phyloP scores from a whole-genome alignment of 345 rosid species.

The Aquilaria malaccensis region DNA sequence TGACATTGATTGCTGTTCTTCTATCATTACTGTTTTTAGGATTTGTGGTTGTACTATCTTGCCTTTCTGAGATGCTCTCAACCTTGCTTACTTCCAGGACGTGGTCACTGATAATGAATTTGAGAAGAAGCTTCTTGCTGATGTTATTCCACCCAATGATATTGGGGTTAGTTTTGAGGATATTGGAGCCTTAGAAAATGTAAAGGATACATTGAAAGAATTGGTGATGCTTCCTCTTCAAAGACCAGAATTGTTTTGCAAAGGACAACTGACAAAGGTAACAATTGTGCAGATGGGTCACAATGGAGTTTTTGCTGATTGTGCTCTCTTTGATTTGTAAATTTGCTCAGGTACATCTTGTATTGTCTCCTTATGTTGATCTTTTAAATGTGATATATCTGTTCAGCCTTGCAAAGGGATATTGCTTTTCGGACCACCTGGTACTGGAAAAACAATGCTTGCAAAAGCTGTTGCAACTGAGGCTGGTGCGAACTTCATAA shows the following conservation, averaged over 20 bases:
- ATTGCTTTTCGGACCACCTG: constrained; percentile 92
- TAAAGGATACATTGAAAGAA: constrained; percentile 93
- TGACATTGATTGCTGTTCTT: constrained; percentile 14
- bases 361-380: neutral
- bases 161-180: constrained; percentile 90
- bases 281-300: neutral
- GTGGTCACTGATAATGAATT: constrained; percentile 89
- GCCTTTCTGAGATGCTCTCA: too few species aligned
- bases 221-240: constrained; percentile 98
- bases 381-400: constrained; percentile 4
- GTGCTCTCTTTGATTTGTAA: neutral
- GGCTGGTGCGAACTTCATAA: constrained; percentile 91
- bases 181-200: constrained; percentile 89
- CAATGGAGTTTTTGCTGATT: neutral
- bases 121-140: constrained; percentile 85
- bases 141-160: constrained; percentile 91
- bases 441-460: constrained; percentile 95
- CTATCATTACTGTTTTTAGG: too few species aligned
- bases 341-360: constrained; percentile 4
- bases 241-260: constrained; percentile 85
- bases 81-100: constrained; percentile 38
- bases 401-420: constrained; percentile 87
- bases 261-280: constrained; percentile 92
- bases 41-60: too few species aligned
- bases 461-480: constrained; percentile 97